Base-by-base conservation (phyloP, 805 yeast species). In the Nakazawaea molendinolei region DNA sequence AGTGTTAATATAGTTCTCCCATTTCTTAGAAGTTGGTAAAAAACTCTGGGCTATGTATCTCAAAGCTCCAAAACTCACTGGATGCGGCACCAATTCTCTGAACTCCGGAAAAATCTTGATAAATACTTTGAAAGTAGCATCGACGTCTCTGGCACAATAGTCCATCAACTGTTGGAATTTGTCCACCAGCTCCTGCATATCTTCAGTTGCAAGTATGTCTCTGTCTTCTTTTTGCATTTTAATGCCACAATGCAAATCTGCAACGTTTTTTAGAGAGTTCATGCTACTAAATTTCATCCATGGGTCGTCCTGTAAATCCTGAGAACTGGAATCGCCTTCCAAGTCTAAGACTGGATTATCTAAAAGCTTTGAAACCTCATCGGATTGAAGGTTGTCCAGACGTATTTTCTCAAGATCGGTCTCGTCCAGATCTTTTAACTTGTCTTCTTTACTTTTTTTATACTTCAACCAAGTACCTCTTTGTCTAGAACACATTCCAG, bases 401-500 rank as follows among this genome's bases (percentile, higher is more conserved):
- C 56, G 43, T 15, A 45, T 40, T 2, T 40, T 41, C 6, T 44
- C 46, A 8, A 57, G 30, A 6, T 36, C 28, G 8, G 21, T 5
- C 28, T 43, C 40, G 12, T 43, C 44, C 17, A 44, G 45, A 14
- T 42, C 39, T 38, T 45, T 23, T 16, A 21, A 17, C 30, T 14
- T 24, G 44, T 44, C 15, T 45, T 45, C 6, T 40, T 46, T n/a
- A 32, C 56, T 59, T 43, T 68, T 78, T 28, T 61, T 67, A 47
- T 71, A 77, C 41, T 73, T 76, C 47, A 73, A 55, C 84, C 92
- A 92, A 13, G 71, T 67, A 0, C 86, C 81, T 42, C 97, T 60
- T 51, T 92, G 98, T 47, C 85, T 77, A 3, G 97, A 85, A 54
- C 96, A 86, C 73, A 92, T 80, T 0, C 99, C 99, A 34, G 81